Conservation (phyloP, 2,329 filamentous ascomycete genomes). For the Diaporthe sp. region DNA sequence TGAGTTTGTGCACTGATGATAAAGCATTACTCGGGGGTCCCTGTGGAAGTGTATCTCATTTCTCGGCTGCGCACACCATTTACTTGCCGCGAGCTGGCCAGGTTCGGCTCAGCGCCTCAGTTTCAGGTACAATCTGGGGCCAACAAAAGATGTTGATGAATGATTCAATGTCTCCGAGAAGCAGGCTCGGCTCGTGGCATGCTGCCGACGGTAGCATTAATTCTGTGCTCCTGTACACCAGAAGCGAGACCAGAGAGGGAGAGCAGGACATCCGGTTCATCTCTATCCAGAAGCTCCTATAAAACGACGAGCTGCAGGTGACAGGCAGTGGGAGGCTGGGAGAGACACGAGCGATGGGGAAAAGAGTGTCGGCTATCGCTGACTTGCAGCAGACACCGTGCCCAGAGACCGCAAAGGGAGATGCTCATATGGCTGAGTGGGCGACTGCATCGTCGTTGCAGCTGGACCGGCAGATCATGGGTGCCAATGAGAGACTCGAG, state of each 20-base stretch:
- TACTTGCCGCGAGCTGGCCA: neutral
- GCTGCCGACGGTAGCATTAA: neutral
- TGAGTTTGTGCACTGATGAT: neutral
- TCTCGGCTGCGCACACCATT: constrained; percentile 9
- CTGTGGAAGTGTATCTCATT: neutral
- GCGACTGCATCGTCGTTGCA: constrained; percentile 16
- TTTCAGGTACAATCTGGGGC: constrained; percentile 2
- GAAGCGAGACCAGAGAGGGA: neutral
- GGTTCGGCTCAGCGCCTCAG: constrained; percentile 16
- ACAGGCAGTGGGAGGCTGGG: neutral
- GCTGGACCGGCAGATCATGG: neutral
- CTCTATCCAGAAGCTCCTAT: neutral
- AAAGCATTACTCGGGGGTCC: too few species aligned
- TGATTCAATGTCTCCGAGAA: constrained; percentile 1
- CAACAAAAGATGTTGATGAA: neutral
- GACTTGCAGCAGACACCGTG: constrained; percentile 7
- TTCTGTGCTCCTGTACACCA: neutral
- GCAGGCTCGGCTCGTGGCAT: constrained; percentile 8
- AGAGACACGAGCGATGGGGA: neutral
- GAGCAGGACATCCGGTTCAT: neutral
- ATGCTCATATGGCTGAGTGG: neutral
- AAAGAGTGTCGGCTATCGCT: constrained; percentile 16
- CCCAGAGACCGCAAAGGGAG: neutral
- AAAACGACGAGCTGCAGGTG: neutral
- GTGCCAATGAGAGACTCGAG: neutral